Conservation (phyloP, 257 asterid species). For the Solanum bukasovii region DNA sequence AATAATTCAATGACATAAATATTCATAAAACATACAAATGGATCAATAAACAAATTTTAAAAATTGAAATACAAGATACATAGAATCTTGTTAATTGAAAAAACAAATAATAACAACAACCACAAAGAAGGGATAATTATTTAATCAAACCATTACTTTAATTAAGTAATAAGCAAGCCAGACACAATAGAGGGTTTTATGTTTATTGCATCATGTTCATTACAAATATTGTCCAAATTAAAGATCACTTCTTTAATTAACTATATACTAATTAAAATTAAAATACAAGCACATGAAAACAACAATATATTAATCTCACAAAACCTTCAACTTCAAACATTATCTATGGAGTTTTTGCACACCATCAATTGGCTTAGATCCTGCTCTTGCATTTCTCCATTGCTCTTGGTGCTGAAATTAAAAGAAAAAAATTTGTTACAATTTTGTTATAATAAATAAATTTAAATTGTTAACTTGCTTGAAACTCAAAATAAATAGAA, state of each 20-base stretch:
- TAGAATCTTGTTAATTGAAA: constrained; percentile 23
- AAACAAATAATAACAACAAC: constrained; percentile 4
- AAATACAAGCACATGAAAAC: constrained; percentile 38
- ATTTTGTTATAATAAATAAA: neutral
- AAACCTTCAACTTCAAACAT: constrained; percentile 2
- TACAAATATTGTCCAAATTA: constrained; percentile 29
- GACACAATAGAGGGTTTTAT: constrained; percentile 24
- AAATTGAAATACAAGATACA: constrained; percentile 25
- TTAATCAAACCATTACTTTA: constrained; percentile 26
- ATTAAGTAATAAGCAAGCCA: constrained; percentile 35
- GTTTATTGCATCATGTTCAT: constrained; percentile 56
- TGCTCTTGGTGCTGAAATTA: constrained; percentile 61
- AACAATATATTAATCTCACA: constrained; percentile 2
- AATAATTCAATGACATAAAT: constrained; percentile 15
- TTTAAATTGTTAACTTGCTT: neutral
- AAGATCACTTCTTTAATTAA: neutral
- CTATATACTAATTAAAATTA: constrained; percentile 13
- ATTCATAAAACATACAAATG: neutral
- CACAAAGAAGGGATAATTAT: constrained; percentile 5
- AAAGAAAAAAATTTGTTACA: neutral
- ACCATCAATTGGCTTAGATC: constrained; percentile 7
- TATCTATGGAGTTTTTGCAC: neutral
- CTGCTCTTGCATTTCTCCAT: constrained; percentile 85
- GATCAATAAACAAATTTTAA: neutral
- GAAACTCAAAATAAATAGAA: neutral